A percentile compares a stretch with the other conserved stretches of the same genome.
Evolutionary conservation across 1,284 basidiomycete species (phyloP).

Genomic region (Mycosarcoma maydis): DNA sequence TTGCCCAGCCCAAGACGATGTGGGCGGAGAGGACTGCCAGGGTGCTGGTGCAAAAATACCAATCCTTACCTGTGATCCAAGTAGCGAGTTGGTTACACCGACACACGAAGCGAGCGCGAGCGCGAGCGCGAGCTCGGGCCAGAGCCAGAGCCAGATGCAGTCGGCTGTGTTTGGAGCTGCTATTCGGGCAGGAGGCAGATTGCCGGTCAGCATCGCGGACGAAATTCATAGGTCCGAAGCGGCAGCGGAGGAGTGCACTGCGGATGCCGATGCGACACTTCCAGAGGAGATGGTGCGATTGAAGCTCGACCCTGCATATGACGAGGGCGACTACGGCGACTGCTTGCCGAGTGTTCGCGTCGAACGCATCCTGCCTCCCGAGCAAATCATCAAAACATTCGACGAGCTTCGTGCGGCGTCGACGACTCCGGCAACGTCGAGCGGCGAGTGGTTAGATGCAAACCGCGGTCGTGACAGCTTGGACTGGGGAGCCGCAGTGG

Average conservation of each 20-base stretch:
- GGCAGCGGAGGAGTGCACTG: too few relatives aligned
- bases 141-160: too few relatives aligned
- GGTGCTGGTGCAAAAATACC: too few relatives aligned
- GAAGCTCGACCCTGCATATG: neutral
- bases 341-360: conserved; percentile 13
- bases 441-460: neutral
- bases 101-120: neutral
- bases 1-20: neutral
- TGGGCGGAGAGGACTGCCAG: neutral
- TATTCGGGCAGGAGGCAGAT: neutral
- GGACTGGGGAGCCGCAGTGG: too few relatives aligned
- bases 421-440: too few relatives aligned
- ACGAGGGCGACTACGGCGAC: neutral
- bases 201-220: neutral
- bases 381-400: conserved; percentile 46
- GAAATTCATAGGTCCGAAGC: too few relatives aligned
- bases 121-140: too few relatives aligned
- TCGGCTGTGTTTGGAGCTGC: neutral
- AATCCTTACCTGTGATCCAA: conserved; percentile 15
- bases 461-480: too few relatives aligned
- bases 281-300: too few relatives aligned
- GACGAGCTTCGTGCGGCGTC: conserved; percentile 34
- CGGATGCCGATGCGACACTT: too few relatives aligned
- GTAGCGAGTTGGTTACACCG: conserved; percentile 25
- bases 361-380: conserved; percentile 51